phyloP scores from a whole-genome alignment of 768 basidiomycete species.

The Lactifluus echinatus region DNA sequence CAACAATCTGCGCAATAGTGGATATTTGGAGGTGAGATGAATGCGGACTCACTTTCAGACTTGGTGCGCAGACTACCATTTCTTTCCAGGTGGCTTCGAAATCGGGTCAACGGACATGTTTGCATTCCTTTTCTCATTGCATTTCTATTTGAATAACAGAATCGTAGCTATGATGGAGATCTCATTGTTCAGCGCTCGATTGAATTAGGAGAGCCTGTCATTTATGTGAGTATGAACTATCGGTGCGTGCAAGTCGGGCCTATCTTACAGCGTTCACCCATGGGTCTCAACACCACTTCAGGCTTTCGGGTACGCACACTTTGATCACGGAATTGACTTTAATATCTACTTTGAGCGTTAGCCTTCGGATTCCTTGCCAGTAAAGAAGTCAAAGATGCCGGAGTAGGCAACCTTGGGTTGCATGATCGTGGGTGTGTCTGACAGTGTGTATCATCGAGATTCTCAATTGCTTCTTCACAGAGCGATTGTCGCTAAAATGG shows the following conservation, averaged over 20 bases:
- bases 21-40: slow-evolving; percentile 21
- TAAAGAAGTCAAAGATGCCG: slow-evolving; percentile 42
- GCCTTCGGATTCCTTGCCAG: slow-evolving; percentile 46
- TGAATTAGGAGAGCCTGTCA: slow-evolving; percentile 19
- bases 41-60: not conserved
- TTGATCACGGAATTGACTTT: not conserved
- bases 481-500: slow-evolving; percentile 53
- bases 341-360: not conserved
- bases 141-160: not conserved
- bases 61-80: not conserved
- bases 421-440: slow-evolving; percentile 43
- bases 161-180: not conserved
- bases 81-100: not conserved
- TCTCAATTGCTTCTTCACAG: slow-evolving; percentile 26
- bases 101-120: not conserved
- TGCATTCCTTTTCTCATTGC: not conserved
- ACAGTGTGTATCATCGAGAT: not conserved
- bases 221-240: slow-evolving; percentile 25
- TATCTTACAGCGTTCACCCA: not conserved
- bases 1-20: slow-evolving; percentile 7
- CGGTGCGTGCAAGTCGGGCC: slow-evolving; percentile 3
- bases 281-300: not conserved
- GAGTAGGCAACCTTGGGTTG: slow-evolving; percentile 53
- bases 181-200: slow-evolving; percentile 23
- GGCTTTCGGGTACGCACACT: slow-evolving; percentile 2